A percentile compares a stretch with the other conserved stretches of the same genome.
Evolutionary conservation across 768 basidiomycete genomes (phyloP).

Genomic region (Strobilomyces dryophilus): DNA sequence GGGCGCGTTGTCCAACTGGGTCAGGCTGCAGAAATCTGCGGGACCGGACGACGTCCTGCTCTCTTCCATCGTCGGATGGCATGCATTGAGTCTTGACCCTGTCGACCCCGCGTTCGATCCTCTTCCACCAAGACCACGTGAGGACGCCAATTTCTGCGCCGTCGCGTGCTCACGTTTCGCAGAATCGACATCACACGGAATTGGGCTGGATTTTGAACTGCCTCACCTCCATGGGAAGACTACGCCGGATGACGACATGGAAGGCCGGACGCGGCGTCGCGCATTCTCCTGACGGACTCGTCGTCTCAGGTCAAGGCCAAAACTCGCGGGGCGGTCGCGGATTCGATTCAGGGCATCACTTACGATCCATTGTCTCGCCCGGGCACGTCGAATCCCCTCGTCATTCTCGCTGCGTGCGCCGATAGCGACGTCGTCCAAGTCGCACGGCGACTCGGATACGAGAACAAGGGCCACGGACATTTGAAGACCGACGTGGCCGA

Average conservation of each 20-base stretch:
- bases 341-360: constrained; percentile 68
- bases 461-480: constrained; percentile 52
- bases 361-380: constrained; percentile 81
- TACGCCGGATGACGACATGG: constrained; percentile 41
- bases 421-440: constrained; percentile 41
- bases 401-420: constrained; percentile 73
- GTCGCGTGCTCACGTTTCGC: neutral
- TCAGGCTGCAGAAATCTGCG: constrained; percentile 65
- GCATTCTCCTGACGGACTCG: too few relatives aligned
- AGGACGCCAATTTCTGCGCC: too few relatives aligned
- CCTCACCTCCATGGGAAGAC: constrained; percentile 73
- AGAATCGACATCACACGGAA: constrained; percentile 85
- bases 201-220: constrained; percentile 92
- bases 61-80: constrained; percentile 91
- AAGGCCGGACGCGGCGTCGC: constrained; percentile 45
- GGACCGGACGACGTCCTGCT: constrained; percentile 59
- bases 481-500: constrained; percentile 76
- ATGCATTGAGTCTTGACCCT: constrained; percentile 93
- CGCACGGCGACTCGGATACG: constrained; percentile 49
- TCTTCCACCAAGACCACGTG: constrained; percentile 63
- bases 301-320: too few relatives aligned
- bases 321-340: constrained; percentile 68
- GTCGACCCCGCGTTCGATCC: constrained; percentile 66
- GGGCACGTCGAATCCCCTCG: constrained; percentile 62
- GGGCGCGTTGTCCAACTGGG: constrained; percentile 89